Evolutionary conservation across 2,329 filamentous ascomycete species (phyloP).

Genomic region (Calonectria crousiana): DNA sequence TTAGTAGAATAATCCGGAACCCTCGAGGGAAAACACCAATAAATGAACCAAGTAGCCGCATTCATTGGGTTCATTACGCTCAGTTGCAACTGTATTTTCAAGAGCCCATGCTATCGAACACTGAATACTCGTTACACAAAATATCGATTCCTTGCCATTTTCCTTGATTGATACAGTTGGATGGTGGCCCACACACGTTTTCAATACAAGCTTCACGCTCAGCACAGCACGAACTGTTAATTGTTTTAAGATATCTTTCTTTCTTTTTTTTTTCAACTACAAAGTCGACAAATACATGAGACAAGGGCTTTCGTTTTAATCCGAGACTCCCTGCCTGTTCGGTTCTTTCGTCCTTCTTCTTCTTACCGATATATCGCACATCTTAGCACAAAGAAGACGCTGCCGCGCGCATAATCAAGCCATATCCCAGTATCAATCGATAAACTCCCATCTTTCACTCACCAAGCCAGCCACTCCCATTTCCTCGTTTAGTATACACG

Average conservation of each 20-base stretch:
- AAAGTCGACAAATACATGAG: constrained; percentile 29
- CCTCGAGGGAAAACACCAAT: neutral
- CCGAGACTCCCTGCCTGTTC: constrained; percentile 18
- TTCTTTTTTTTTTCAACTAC: constrained; percentile 22
- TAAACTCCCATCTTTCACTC: constrained; percentile 34
- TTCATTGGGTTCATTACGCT: neutral
- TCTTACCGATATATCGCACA: constrained; percentile 45
- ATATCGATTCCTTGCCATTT: neutral
- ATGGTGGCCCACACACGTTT: too few relatives aligned
- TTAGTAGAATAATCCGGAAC: neutral
- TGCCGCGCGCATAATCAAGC: constrained; percentile 41
- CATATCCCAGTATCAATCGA: constrained; percentile 41
- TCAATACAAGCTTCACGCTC: neutral
- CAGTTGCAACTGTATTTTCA: neutral
- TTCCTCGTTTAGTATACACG: constrained; percentile 77
- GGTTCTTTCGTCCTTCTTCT: neutral
- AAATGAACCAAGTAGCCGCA: neutral
- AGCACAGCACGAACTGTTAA: neutral
- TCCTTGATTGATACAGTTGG: neutral
- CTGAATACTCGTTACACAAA: neutral
- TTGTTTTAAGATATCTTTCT: constrained; percentile 13
- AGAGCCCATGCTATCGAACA: neutral
- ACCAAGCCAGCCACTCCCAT: constrained; percentile 9
- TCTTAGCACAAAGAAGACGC: constrained; percentile 45
- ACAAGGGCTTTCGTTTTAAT: constrained; percentile 13